Conservation (phyloP, 306 rosid species). For the Malus fusca region DNA sequence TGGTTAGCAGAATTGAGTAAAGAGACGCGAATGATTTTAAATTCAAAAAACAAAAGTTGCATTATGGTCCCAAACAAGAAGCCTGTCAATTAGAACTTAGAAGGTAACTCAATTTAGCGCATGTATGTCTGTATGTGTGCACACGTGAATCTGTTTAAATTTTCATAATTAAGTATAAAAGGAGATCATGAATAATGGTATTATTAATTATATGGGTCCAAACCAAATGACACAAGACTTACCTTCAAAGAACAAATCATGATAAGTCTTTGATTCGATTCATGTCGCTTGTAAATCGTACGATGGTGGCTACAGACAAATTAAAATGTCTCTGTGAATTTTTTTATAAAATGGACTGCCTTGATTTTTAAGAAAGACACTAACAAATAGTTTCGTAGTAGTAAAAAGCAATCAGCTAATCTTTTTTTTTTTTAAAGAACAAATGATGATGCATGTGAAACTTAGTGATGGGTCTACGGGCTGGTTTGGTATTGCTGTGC, state of each 20-base stretch:
- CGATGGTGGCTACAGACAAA: too few species aligned
- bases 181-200: neutral
- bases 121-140: neutral
- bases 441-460: neutral
- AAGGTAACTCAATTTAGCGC: neutral
- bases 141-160: neutral
- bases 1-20: too few species aligned
- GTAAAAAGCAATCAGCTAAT: too few species aligned
- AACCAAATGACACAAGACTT: neutral
- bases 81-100: neutral
- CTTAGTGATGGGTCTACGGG: neutral
- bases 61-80: neutral
- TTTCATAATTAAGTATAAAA: neutral
- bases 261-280: too few species aligned
- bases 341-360: too few species aligned
- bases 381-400: too few species aligned
- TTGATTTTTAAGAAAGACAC: too few species aligned
- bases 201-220: neutral
- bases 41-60: too few species aligned
- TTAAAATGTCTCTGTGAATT: too few species aligned
- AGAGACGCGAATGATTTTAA: neutral
- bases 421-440: neutral
- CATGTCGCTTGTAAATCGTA: too few species aligned
- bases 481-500: too few species aligned
- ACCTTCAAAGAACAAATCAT: neutral